A percentile compares a stretch with the other conserved stretches of the same genome.
Evolutionary conservation across 73 alveolate species (phyloP).

Genomic region (Tetrahymena borealis): DNA sequence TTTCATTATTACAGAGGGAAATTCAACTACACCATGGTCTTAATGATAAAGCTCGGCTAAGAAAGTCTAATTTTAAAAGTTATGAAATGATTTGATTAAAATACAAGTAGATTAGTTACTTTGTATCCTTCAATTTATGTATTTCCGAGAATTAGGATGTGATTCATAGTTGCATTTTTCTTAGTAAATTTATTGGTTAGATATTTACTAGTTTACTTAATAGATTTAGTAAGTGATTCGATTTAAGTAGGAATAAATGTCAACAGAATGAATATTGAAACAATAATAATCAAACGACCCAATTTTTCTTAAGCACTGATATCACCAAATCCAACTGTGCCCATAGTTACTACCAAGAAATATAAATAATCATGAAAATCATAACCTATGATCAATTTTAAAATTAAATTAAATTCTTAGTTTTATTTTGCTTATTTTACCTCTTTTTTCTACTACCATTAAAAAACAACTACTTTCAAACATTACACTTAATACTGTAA

Average conservation of each 20-base stretch:
- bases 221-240: constrained; percentile 60
- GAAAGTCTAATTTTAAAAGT: constrained; percentile 48
- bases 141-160: constrained; percentile 79
- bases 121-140: constrained; percentile 77
- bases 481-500: not conserved
- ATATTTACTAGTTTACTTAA: constrained; percentile 59
- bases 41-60: constrained; percentile 80
- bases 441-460: not conserved
- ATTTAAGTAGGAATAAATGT: constrained; percentile 46
- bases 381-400: not conserved
- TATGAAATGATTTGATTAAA: not conserved
- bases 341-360: not conserved
- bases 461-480: not conserved
- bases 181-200: constrained; percentile 59
- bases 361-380: not conserved
- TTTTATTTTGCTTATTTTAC: not conserved
- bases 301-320: constrained; percentile 66
- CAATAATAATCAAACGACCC: constrained; percentile 70
- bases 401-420: not conserved
- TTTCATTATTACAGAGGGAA: constrained; percentile 77
- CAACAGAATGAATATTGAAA: constrained; percentile 60
- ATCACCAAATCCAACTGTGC: constrained; percentile 76
- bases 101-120: not conserved
- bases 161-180: constrained; percentile 59
- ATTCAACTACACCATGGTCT: constrained; percentile 84